phyloP scores from a whole-genome alignment of 1,139 yeast species.

The Diutina siamensis region DNA sequence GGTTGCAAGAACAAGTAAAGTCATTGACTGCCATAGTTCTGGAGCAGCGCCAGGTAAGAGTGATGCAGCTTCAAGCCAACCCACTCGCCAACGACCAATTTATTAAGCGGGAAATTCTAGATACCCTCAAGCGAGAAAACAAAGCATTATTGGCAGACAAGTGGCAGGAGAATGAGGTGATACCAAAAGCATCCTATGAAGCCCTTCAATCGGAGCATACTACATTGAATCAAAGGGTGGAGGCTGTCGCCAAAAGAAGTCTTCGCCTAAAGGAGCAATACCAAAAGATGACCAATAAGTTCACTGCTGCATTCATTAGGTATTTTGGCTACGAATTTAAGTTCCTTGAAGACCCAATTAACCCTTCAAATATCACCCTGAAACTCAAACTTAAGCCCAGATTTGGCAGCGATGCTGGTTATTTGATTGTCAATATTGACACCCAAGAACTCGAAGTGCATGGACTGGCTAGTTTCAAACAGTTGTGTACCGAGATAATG shows the following conservation, averaged over 20 bases:
- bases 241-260: slow-evolving; percentile 44
- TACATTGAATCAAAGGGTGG: slow-evolving; percentile 36
- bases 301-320: slow-evolving; percentile 55
- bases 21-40: slow-evolving; percentile 15
- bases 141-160: slow-evolving; percentile 30
- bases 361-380: slow-evolving; percentile 34
- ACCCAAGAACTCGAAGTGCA: slow-evolving; percentile 28
- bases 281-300: slow-evolving; percentile 62
- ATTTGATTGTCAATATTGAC: slow-evolving; percentile 27
- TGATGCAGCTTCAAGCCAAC: slow-evolving; percentile 55
- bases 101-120: slow-evolving; percentile 44
- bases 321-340: slow-evolving; percentile 69
- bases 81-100: slow-evolving; percentile 59
- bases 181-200: slow-evolving; percentile 60
- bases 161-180: slow-evolving; percentile 9
- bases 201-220: slow-evolving; percentile 47
- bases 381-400: slow-evolving; percentile 54
- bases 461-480: slow-evolving; percentile 33
- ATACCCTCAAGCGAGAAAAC: slow-evolving; percentile 48
- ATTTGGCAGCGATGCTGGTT: slow-evolving; percentile 21
- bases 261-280: slow-evolving; percentile 53
- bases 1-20: slow-evolving; percentile 23
- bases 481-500: slow-evolving; percentile 45
- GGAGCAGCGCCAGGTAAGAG: slow-evolving; percentile 28
- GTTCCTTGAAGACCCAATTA: slow-evolving; percentile 50